A percentile compares a stretch with the other conserved stretches of the same genome.
Conservation (phyloP, 177 flowering plant genomes). For the Telopea speciosissima region DNA sequence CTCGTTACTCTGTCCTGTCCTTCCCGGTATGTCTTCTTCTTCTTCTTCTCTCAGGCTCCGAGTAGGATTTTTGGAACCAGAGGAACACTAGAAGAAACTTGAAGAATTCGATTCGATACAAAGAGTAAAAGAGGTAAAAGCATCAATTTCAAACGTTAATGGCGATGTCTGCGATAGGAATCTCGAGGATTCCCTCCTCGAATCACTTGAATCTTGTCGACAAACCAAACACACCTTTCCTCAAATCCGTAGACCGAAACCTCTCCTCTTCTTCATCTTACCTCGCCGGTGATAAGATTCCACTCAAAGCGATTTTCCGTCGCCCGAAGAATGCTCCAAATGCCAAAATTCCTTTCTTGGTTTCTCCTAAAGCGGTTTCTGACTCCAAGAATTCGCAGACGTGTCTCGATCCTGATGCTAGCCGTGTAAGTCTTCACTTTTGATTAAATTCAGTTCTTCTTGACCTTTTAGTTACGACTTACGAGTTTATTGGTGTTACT, state of each 20-base stretch:
- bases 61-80: neutral
- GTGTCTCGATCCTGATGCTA: constrained; percentile 92
- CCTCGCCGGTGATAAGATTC: constrained; percentile 33
- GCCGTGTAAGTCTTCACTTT: constrained; percentile 43
- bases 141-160: constrained; percentile 7
- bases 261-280: constrained; percentile 36
- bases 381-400: constrained; percentile 88
- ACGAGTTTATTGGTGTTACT: neutral
- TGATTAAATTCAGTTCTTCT: neutral
- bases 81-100: no score
- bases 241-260: constrained; percentile 7
- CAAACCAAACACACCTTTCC: constrained; percentile 1
- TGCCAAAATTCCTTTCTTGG: constrained; percentile 27
- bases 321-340: neutral
- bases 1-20: no score
- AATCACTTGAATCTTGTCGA: neutral
- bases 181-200: constrained; percentile 11
- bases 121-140: neutral
- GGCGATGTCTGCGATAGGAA: constrained; percentile 23
- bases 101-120: neutral
- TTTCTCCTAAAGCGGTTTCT: constrained; percentile 80
- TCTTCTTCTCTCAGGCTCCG: neutral
- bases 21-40: neutral
- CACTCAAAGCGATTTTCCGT: neutral
- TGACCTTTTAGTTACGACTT: neutral